A percentile compares a stretch with the other conserved stretches of the same genome.
Evolutionary conservation across 352 stramenopile genomes (phyloP).

Genomic region (Phytopythium vexans): DNA sequence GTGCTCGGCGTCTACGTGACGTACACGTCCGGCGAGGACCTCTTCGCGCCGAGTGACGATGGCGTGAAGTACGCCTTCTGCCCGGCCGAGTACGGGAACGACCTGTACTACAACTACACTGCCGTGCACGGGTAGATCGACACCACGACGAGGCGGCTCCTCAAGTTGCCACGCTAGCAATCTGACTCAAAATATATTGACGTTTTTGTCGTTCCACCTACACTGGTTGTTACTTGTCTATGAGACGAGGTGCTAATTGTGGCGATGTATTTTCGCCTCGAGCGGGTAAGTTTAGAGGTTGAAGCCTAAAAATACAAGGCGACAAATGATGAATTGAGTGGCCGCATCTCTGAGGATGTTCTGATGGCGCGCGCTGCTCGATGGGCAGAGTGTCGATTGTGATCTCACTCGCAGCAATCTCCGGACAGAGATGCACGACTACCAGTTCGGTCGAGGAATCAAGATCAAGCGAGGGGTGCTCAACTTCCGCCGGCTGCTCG

Average conservation of each 20-base stretch:
- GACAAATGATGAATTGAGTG: no score
- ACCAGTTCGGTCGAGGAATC: neutral
- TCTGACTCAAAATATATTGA: no score
- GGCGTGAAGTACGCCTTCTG: slow-evolving; percentile 30
- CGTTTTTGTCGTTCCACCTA: no score
- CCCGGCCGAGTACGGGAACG: slow-evolving; percentile 24
- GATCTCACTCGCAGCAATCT: no score
- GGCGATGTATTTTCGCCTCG: no score
- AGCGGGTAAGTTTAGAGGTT: no score
- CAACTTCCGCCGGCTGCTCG: slow-evolving; percentile 5
- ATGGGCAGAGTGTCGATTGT: neutral
- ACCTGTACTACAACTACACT: slow-evolving; percentile 41
- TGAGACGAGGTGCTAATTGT: no score
- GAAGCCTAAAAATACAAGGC: no score
- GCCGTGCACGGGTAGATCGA: slow-evolving; percentile 10
- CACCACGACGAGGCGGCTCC: no score
- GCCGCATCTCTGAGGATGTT: no score
- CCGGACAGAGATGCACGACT: neutral
- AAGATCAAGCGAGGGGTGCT: neutral
- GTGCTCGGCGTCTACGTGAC: slow-evolving; percentile 31
- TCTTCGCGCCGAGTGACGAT: slow-evolving; percentile 20
- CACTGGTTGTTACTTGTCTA: no score
- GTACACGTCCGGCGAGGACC: slow-evolving; percentile 22
- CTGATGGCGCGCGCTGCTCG: neutral
- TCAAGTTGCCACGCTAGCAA: no score